Conservation (phyloP, 495 filamentous ascomycete genomes). For the Neurospora sp. region DNA sequence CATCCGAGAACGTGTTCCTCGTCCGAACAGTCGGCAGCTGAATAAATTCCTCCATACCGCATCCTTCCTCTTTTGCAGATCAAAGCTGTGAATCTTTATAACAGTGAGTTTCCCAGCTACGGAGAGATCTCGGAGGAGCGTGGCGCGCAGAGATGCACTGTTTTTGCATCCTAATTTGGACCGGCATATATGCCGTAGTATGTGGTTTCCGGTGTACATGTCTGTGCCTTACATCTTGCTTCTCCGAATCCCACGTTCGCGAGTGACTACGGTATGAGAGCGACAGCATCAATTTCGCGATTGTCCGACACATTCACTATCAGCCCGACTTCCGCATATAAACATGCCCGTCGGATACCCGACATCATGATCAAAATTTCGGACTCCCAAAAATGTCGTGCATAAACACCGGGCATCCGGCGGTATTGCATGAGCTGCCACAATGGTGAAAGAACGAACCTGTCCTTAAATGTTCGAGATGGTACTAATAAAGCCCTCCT, state of each 20-base stretch:
- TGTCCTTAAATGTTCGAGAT: neutral
- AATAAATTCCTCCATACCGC: neutral
- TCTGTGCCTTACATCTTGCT: neutral
- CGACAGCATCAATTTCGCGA: neutral
- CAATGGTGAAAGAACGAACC: neutral
- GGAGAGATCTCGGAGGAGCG: neutral
- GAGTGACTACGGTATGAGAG: neutral
- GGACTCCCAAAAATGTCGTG: neutral
- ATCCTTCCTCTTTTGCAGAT: neutral
- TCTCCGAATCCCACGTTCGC: neutral
- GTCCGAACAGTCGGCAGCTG: neutral
- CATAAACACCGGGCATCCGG: neutral
- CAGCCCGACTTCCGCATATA: neutral
- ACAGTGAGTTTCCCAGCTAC: neutral
- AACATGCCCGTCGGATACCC: neutral
- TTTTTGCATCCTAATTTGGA: neutral
- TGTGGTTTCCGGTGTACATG: neutral
- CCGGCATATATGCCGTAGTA: neutral
- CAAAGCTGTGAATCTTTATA: neutral
- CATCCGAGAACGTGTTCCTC: neutral
- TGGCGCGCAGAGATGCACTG: neutral
- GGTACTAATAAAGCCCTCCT: neutral
- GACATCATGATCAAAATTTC: neutral
- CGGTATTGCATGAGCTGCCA: neutral
- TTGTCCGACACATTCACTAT: neutral